Base-by-base conservation (phyloP, 2,329 filamentous ascomycete species). In the Cryoendolithus antarcticus region DNA sequence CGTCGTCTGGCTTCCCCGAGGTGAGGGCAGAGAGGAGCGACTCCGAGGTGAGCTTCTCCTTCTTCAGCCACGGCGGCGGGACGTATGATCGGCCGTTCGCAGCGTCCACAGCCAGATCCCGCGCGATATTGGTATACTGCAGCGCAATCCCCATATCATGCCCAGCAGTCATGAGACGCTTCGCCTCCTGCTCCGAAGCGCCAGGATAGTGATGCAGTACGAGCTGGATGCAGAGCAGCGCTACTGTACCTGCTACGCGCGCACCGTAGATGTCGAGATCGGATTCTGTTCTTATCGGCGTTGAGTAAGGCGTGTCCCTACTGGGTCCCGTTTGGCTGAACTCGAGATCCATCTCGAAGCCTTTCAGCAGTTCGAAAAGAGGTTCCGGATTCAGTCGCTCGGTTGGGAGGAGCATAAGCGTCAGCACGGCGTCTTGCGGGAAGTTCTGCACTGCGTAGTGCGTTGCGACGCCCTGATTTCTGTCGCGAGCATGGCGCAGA, bases 121-220 rank as follows among this genome's bases (percentile, higher is more conserved):
- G 75, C 3, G 80, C 77, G 44, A 86, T 84, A 51, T 86, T 86
- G 50, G 83, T 74, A 49, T 80, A 84, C 51, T 86, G 81, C n/a
- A 86, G 62, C 1, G 81, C 80, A 28, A 80, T 70, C 0, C 82
- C 82, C 80, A 85, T 85, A 21, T 68, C 64, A 12, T 67, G 65
- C 1, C 78, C 78, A 1, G 77, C 71, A 10, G 62, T 52, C 9
- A 78, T 62, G 4, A 82, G 64, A 2, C 61, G 52, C 9, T 62
- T 53, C 32, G 65, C 59, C 32, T 56, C 42, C 24, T 40, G 3
- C 4, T 55, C 46, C 6, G 49, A 44, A 21, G 43, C 56, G 44
- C 35, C 62, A 28, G 48, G 60, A 40, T 63, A 67, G 49, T 83
- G 74, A 43, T 72, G 62, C 48, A 82, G 76, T 9, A 80, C 77